phyloP scores from a whole-genome alignment of 208 protist genomes.

The Wallacemonas sp. region DNA sequence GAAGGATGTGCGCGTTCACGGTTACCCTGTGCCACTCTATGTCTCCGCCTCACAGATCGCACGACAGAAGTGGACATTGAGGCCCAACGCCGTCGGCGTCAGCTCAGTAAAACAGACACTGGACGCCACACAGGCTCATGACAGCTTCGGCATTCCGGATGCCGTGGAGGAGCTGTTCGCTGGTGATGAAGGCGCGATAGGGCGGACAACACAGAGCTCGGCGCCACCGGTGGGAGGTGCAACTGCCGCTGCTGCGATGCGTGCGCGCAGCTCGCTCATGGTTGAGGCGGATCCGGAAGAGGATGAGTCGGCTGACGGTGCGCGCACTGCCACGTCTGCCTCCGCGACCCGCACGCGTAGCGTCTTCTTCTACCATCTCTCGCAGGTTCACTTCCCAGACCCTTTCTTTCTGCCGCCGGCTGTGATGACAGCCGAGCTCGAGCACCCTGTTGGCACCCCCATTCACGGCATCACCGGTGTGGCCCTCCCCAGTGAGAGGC shows the following conservation, averaged over 20 bases:
- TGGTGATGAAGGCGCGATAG: too few relatives aligned
- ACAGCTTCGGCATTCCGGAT: background rate
- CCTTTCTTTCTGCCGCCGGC: constrained; percentile 37
- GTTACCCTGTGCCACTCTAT: constrained; percentile 55
- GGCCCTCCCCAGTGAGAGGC: constrained; percentile 20
- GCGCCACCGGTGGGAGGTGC: too few relatives aligned
- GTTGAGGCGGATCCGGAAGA: too few relatives aligned
- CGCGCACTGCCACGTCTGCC: too few relatives aligned
- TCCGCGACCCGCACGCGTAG: background rate
- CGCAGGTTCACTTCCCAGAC: constrained; percentile 56
- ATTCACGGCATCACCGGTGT: constrained; percentile 57
- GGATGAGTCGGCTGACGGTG: too few relatives aligned
- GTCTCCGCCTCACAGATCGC: constrained; percentile 26
- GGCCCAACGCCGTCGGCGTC: constrained; percentile 29
- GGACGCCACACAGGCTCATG: background rate
- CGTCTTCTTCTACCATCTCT: constrained; percentile 77
- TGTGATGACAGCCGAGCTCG: constrained; percentile 45
- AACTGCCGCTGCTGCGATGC: too few relatives aligned
- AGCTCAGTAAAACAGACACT: background rate
- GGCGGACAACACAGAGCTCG: too few relatives aligned
- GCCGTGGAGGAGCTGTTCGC: background rate
- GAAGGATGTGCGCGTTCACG: constrained; percentile 34
- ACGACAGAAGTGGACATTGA: constrained; percentile 24
- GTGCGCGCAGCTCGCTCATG: too few relatives aligned
- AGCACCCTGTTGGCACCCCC: constrained; percentile 32